These are phyloP conservation scores for Elaeis guineensis DNA, from an alignment of 176 grass and related monocot species.

Conservation along the genomic window DNA sequence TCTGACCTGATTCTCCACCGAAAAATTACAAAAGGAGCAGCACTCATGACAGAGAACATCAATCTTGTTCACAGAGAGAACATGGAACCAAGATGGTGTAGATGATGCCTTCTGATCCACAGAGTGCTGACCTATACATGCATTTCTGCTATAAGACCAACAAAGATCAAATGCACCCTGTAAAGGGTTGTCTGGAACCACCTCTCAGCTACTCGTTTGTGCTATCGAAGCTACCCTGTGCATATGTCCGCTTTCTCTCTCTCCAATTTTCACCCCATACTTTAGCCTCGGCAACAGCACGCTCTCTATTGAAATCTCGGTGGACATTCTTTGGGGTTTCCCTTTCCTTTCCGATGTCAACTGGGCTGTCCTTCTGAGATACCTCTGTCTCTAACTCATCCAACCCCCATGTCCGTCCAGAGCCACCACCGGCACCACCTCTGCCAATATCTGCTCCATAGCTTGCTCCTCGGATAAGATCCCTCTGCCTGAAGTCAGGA, in stretches of 20 bases:
- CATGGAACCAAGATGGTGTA: too few species aligned
- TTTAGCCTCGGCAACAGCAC: slow-evolving; percentile 18
- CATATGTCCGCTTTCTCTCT: slow-evolving; percentile 4
- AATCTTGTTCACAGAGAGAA: too few species aligned
- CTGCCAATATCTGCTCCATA: neutral
- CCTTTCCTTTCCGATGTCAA: too few species aligned
- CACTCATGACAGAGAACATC: too few species aligned
- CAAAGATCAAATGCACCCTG: neutral
- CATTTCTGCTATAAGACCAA: neutral
- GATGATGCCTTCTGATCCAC: too few species aligned
- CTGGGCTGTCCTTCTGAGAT: too few species aligned
- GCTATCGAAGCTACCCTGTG: neutral
- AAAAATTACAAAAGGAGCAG: slow-evolving; percentile 1
- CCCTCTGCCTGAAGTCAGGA: slow-evolving; percentile 8
- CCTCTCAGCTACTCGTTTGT: neutral
- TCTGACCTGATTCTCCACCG: neutral
- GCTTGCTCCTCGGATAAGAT: neutral
- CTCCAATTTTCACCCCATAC: slow-evolving; percentile 17
- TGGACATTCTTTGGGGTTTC: neutral
- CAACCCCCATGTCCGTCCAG: too few species aligned
- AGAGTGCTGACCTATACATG: too few species aligned
- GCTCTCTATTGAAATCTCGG: slow-evolving; percentile 2
- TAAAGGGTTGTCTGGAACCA: too few species aligned
- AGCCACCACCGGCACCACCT: neutral
- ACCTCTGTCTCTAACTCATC: too few species aligned